Evolutionary conservation across 345 rosid genomes (phyloP).

Genomic region (Leavenworthia alabamica): DNA sequence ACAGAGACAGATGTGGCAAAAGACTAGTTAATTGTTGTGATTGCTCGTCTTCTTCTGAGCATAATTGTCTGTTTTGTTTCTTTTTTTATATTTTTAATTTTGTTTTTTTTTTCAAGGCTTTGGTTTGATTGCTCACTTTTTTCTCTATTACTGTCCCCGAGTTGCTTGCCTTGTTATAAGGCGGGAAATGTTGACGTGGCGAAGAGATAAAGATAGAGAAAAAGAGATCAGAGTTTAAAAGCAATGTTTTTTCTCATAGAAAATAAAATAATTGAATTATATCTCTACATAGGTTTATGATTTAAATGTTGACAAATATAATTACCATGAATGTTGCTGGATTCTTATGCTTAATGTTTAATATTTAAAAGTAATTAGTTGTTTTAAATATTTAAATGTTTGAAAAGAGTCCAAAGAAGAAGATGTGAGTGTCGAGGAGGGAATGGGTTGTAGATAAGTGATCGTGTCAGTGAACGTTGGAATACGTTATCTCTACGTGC

Average conservation of each 20-base stretch:
- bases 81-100: neutral
- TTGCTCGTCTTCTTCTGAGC: neutral
- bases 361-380: constrained; percentile 11
- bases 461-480: constrained; percentile 3
- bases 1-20: constrained; percentile 3
- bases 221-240: neutral
- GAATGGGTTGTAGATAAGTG: constrained; percentile 5
- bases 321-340: neutral
- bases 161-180: constrained; percentile 6
- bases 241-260: neutral
- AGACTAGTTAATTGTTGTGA: neutral
- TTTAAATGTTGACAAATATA: neutral
- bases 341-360: constrained; percentile 8
- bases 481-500: constrained; percentile 5
- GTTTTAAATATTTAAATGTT: constrained; percentile 11
- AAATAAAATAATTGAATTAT: too few relatives aligned
- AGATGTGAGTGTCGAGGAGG: constrained; percentile 18
- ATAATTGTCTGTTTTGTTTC: neutral
- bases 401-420: constrained; percentile 14
- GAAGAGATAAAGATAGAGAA: neutral
- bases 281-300: neutral
- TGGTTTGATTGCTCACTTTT: neutral
- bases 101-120: neutral
- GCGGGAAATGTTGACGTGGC: constrained; percentile 35
- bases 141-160: neutral